Percentiles rank a stretch among this genome's conserved stretches.
phyloP scores from a whole-genome alignment of 306 rosid genomes.

The Parietaria judaica region DNA sequence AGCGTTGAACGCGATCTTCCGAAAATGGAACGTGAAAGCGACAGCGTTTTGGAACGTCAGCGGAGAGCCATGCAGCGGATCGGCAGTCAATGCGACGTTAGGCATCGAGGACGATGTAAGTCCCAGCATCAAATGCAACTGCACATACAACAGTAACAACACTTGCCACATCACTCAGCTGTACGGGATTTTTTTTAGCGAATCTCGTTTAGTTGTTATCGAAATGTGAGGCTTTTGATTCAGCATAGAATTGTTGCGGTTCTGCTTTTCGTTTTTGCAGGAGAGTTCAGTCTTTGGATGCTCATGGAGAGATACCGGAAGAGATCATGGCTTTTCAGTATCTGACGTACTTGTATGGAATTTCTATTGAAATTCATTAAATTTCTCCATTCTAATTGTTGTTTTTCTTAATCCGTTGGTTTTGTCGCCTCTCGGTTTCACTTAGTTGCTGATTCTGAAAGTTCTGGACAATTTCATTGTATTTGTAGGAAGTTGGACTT shows the following conservation, averaged over 20 bases:
- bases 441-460: not conserved
- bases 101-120: not conserved
- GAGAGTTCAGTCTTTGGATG: constrained; percentile 20
- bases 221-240: not conserved
- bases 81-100: constrained; percentile 4
- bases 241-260: not conserved
- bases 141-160: not conserved
- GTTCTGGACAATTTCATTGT: not conserved
- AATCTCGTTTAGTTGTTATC: no score
- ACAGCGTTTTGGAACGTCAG: constrained; percentile 18
- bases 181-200: constrained; percentile 4
- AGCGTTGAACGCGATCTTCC: constrained; percentile 24
- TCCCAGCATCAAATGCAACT: constrained; percentile 16
- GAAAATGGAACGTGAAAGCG: constrained; percentile 15
- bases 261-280: not conserved
- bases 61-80: constrained; percentile 29
- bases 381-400: not conserved
- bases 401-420: not conserved
- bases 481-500: constrained; percentile 17
- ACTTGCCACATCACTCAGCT: constrained; percentile 23
- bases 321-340: constrained; percentile 13
- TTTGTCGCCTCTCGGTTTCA: no score
- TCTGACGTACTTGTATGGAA: constrained; percentile 18
- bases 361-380: not conserved
- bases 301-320: constrained; percentile 10